Percentiles rank a stretch among this genome's conserved stretches.
These are phyloP conservation scores for Sordariomycetes sp. DNA, from an alignment of 2,329 filamentous ascomycete genomes.

Conservation along the genomic window DNA sequence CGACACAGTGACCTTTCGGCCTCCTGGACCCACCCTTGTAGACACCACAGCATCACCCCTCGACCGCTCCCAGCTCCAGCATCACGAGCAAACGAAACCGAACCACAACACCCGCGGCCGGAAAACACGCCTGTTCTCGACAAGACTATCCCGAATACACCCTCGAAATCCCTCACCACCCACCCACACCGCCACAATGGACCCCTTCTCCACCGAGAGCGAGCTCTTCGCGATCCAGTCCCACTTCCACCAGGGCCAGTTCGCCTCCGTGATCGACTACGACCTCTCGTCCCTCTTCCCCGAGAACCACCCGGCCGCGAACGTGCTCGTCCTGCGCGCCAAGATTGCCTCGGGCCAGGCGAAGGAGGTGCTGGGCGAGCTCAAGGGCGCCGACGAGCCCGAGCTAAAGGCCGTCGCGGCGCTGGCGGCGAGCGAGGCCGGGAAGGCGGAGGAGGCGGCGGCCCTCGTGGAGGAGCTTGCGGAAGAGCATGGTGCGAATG, in stretches of 20 bases:
- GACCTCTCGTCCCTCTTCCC: constrained; percentile 69
- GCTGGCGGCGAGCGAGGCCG: constrained; percentile 56
- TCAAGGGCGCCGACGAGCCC: constrained; percentile 49
- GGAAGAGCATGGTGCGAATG: constrained; percentile 58
- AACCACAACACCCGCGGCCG: too few relatives aligned
- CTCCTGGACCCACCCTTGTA: neutral
- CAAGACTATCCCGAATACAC: neutral
- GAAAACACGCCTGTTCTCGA: too few relatives aligned
- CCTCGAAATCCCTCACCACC: neutral
- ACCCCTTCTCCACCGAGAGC: constrained; percentile 60
- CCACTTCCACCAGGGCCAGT: constrained; percentile 71
- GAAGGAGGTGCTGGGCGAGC: constrained; percentile 59
- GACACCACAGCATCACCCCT: neutral
- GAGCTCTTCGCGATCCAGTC: constrained; percentile 64
- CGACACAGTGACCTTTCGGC: constrained; percentile 5
- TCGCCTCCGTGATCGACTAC: constrained; percentile 76
- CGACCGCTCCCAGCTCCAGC: neutral
- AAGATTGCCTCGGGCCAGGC: constrained; percentile 74
- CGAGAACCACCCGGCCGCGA: constrained; percentile 67
- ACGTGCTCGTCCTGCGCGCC: constrained; percentile 70
- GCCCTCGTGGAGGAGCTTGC: constrained; percentile 56
- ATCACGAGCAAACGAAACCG: neutral
- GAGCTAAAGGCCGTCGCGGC: constrained; percentile 69
- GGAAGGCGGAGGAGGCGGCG: constrained; percentile 52
- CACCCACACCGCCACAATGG: constrained; percentile 36